Evolutionary conservation across 192 early-diverging fungal genomes (phyloP).

Genomic region (Gonapodya sp.): DNA sequence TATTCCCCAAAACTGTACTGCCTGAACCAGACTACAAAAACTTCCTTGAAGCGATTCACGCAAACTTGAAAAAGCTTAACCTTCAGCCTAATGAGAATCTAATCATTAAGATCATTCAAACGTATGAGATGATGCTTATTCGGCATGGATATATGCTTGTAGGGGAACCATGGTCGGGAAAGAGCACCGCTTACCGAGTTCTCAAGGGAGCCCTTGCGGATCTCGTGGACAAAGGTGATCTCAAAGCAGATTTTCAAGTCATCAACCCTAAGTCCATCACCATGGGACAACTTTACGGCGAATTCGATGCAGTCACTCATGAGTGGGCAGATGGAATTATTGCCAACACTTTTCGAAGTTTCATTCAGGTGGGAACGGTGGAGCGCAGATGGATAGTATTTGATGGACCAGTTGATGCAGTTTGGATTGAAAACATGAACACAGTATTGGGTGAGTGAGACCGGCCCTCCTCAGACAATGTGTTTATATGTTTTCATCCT

Average conservation of each 20-base stretch:
- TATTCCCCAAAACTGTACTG: conserved; percentile 45
- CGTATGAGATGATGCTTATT: conserved; percentile 60
- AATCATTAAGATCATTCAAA: conserved; percentile 45
- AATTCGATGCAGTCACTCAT: conserved; percentile 50
- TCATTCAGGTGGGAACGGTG: conserved; percentile 37
- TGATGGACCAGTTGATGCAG: conserved; percentile 51
- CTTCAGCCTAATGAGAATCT: conserved; percentile 42
- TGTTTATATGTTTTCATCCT: not conserved
- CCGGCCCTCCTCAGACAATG: not conserved
- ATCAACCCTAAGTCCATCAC: conserved; percentile 57
- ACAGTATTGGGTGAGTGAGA: conserved; percentile 27
- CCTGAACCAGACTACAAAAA: conserved; percentile 45
- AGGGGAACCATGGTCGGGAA: conserved; percentile 44
- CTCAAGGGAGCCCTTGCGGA: conserved; percentile 42
- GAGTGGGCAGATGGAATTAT: conserved; percentile 55
- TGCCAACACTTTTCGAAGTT: conserved; percentile 42
- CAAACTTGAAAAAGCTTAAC: conserved; percentile 32
- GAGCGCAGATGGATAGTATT: conserved; percentile 55
- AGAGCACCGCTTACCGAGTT: conserved; percentile 43
- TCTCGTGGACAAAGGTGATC: conserved; percentile 29
- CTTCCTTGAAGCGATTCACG: conserved; percentile 30
- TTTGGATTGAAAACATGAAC: conserved; percentile 61
- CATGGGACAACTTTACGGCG: conserved; percentile 54
- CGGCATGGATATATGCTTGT: conserved; percentile 40
- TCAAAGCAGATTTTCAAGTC: conserved; percentile 34